A percentile compares a stretch with the other conserved stretches of the same genome.
Conservation (phyloP, 805 yeast species). For the Pichia sporocuriosa region DNA sequence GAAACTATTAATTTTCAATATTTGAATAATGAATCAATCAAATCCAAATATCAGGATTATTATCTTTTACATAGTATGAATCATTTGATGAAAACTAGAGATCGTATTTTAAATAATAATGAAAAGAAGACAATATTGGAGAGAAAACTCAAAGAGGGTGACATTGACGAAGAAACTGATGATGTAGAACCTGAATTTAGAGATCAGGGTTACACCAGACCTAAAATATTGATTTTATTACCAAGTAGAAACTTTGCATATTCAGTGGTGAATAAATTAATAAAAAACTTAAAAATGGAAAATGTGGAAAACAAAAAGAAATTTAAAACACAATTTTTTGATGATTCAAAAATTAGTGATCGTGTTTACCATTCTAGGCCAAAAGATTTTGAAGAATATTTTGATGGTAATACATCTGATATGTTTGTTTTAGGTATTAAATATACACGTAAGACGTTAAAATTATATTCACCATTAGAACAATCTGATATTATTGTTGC, state of each 20-base stretch:
- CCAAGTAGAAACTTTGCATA: conserved; percentile 82
- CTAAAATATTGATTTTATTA: conserved; percentile 72
- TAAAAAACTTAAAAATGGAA: conserved; percentile 55
- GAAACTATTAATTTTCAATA: conserved; percentile 58
- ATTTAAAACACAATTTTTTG: conserved; percentile 63
- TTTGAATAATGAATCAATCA: conserved; percentile 36
- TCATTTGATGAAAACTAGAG: conserved; percentile 83
- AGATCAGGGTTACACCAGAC: conserved; percentile 95
- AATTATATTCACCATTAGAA: conserved; percentile 77
- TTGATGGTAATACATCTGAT: conserved; percentile 88
- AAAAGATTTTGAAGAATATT: conserved; percentile 69
- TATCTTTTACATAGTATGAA: conserved; percentile 70
- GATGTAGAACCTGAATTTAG: conserved; percentile 52
- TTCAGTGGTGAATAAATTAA: conserved; percentile 56
- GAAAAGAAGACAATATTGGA: conserved; percentile 41
- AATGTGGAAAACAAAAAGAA: conserved; percentile 78
- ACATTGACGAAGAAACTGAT: conserved; percentile 16
- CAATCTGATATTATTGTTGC: conserved; percentile 83
- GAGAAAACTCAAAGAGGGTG: conserved; percentile 32
- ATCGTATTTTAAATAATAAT: conserved; percentile 72
- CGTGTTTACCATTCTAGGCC: conserved; percentile 52
- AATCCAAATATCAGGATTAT: conserved; percentile 44
- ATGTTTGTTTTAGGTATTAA: conserved; percentile 88
- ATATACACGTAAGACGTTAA: conserved; percentile 80
- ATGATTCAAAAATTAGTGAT: conserved; percentile 30